A percentile compares a stretch with the other conserved stretches of the same genome.
Conservation (phyloP, 2,329 filamentous ascomycete genomes). For the Colletotrichum lentis region DNA sequence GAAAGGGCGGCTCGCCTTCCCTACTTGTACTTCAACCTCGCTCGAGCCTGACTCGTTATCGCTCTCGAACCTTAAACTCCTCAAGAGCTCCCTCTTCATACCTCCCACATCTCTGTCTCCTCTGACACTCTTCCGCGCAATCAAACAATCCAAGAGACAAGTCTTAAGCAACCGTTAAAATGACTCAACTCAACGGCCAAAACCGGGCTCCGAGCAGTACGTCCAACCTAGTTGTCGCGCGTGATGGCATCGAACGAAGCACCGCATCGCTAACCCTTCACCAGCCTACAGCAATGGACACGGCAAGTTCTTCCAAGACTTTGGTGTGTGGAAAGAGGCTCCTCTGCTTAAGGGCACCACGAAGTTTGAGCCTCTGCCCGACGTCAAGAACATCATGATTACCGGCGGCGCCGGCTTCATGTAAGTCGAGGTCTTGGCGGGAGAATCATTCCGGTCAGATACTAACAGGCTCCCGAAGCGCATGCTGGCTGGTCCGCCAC, state of each 20-base stretch:
- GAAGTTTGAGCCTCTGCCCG: conserved; percentile 71
- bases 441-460: conserved; percentile 19
- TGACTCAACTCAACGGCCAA: conserved; percentile 32
- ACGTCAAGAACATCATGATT: conserved; percentile 82
- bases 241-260: no score
- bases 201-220: conserved; percentile 26
- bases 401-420: conserved; percentile 88
- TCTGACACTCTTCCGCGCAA: conserved; percentile 4
- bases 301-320: conserved; percentile 62
- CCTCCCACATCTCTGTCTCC: neutral
- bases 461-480: conserved; percentile 57
- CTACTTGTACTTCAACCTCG: conserved; percentile 33
- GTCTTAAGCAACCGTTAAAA: neutral
- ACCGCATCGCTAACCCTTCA: conserved; percentile 11
- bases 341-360: conserved; percentile 75
- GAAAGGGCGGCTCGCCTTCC: conserved; percentile 23
- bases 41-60: conserved; percentile 33
- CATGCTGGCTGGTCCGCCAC: conserved; percentile 84
- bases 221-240: neutral
- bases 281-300: conserved; percentile 43
- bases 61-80: conserved; percentile 16
- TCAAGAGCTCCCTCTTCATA: conserved; percentile 18
- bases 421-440: conserved; percentile 57
- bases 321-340: conserved; percentile 75
- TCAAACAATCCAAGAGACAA: neutral